Conservation (phyloP, 805 yeast genomes). For the Brettanomyces custersianus region DNA sequence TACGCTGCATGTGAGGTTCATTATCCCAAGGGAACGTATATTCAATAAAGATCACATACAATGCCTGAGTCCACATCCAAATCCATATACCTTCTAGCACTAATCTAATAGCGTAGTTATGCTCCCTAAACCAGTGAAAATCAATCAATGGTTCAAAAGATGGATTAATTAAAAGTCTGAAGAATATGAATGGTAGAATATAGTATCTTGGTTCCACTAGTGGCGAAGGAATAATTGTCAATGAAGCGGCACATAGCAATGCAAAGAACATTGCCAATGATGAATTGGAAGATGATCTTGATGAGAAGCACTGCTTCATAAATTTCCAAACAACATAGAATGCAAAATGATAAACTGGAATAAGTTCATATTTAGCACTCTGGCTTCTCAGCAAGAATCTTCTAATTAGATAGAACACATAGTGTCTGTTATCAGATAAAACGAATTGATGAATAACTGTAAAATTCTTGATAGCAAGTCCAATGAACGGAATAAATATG, state of each 20-base stretch:
- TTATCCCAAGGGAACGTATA: constrained; percentile 62
- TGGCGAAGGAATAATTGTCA: constrained; percentile 81
- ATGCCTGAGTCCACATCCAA: constrained; percentile 40
- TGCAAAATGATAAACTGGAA: constrained; percentile 65
- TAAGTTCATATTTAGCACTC: constrained; percentile 38
- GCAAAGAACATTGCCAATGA: constrained; percentile 37
- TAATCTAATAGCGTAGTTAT: constrained; percentile 27
- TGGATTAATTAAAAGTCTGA: constrained; percentile 53
- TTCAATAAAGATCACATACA: constrained; percentile 47
- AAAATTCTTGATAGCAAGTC: constrained; percentile 41
- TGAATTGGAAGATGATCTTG: constrained; percentile 8
- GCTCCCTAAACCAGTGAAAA: constrained; percentile 11
- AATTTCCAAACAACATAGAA: constrained; percentile 18
- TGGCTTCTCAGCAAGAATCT: constrained; percentile 44
- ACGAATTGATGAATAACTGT: constrained; percentile 85
- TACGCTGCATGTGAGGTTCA: constrained; percentile 60
- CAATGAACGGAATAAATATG: constrained; percentile 25
- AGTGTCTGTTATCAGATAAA: constrained; percentile 91
- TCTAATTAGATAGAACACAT: constrained; percentile 78
- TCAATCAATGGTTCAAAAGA: constrained; percentile 22
- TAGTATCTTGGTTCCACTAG: constrained; percentile 91
- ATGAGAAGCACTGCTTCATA: constrained; percentile 8
- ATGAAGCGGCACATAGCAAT: constrained; percentile 39
- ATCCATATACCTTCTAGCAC: constrained; percentile 56
- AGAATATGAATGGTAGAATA: constrained; percentile 68